Evolutionary conservation across 2,329 filamentous ascomycete genomes (phyloP), one percentile per base, ranked within the genome.

Genomic region (Xylaria multiplex): DNA sequence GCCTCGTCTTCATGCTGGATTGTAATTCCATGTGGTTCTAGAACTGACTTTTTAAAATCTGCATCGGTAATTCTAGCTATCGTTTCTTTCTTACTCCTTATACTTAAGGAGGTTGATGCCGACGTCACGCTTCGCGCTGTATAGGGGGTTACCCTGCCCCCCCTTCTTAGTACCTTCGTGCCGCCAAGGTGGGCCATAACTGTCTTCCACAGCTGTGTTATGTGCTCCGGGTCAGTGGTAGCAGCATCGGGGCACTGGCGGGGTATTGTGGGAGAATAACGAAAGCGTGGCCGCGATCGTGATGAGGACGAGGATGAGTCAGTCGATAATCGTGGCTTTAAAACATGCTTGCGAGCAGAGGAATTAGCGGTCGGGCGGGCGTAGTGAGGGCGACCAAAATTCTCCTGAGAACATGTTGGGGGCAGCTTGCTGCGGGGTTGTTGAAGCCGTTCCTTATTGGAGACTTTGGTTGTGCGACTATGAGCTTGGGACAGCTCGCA

Each of bases 161-260:
- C 19, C 1, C 19, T 19, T 19, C 19, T 19, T 19, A 19, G 19
- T 19, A 19, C 19, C 19, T 19, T 19, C 19, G 19, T 19, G 19
- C 19, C 19, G 19, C 19, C 19, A 19, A 19, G 19, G 19, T 55
- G 30, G 11, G 40, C 19, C 59, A 48, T 50, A 14, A 56, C 59
- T 7, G 19, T 22, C 32, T 56, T 16, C 59, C 59, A 56, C 22
- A 62, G 14, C 32, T 14, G 30, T 22, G 50, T 50, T 14, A 16
- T 62, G 7, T 56, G 32, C 52, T 62, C 59, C 14, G 52, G 59
- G 30, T 62, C 52, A 16, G 50, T 56, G 11, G 40, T 19, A 55
- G 43, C 42, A 30, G n/a, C 22, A 30, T 52, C 49, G 22, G 27
- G 19, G n/a, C 40, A 22, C 19, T 19, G 19, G 19, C 19, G 19